Base-by-base conservation (phyloP, 352 stramenopile genomes). In the Globisporangium cylindrosporum region DNA sequence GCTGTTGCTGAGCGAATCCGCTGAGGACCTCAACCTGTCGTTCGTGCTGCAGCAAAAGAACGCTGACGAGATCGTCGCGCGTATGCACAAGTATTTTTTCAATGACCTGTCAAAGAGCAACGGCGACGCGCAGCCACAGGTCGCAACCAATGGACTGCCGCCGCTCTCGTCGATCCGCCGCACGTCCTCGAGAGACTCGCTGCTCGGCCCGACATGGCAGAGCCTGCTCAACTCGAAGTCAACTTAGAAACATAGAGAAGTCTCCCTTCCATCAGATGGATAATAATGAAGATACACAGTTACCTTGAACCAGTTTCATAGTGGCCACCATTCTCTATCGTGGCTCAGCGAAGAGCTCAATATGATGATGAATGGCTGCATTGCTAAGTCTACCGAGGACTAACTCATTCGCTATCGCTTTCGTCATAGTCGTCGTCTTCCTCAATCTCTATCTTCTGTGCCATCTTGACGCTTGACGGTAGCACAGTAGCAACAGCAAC, bases 21-120 rank as follows among this genome's bases (percentile, higher is more conserved):
- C 89, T 9, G 89, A 97, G 75, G 89, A 97, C 71, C 69, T 97
- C n/a, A 97, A 97, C 70, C 70, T 97, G 66, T 95, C 86, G 49
- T 97, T 97, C 62, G 89, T 97, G 25, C 71, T 97, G n/a, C 77
- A 92, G 73, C 80, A 94, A 61, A 80, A 84, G 58, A 75, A 88
- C 49, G 86, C 89, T 32, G 85, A 94, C 59, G 80, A 82, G 4
- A 71, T 96, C n/a, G 88, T 96, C 36, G 75, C 77, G 59, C 83
- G 81, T 36, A 92, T 96, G 84, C 89, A 95, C 69, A 68, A 78
- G 57, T 90, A 80, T 62, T 93, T 95, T 60, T 94, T 95, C 66
- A 68, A 73, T 20, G 62, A 57, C 51, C 67, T 69, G 49, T 62
- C 66, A 4, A 69, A 73, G 10, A 49, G 14, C 20, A 49, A 65